Evolutionary conservation across 495 filamentous ascomycete genomes (phyloP), one percentile per base, ranked within the genome.

Genomic region (Lasiosphaeria ovina): DNA sequence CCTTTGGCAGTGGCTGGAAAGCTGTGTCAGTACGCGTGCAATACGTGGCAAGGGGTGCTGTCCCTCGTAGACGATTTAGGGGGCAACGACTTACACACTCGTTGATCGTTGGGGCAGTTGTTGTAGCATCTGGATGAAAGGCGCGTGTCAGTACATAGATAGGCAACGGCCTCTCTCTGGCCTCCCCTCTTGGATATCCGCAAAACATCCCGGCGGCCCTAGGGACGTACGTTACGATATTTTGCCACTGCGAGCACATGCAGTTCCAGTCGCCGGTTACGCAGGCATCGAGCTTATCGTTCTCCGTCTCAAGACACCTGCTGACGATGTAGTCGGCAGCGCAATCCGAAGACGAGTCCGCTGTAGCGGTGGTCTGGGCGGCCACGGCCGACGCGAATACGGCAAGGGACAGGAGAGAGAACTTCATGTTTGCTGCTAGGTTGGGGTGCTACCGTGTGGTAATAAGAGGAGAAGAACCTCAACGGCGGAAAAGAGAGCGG

Each of bases 101-200:
- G 69, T 49, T 55, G 35, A 56, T 80, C 76, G 66, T 76, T 71
- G 57, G 77, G 77, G 68, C 77, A 80, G 76, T 78, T 78, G 72
- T 77, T 74, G 66, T 71, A 80, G 74, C 77, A 79, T 12, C 74
- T 79, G 60, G 24, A 16, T 34, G 40, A 36, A 52, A 6, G 17
- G 31, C 51, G 36, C 10, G 9, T 4, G 11, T 53, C 4, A 35
- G 35, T 52, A 6, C 11, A 11, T 3, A 16, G 6, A 10, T n/a
- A n/a, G 47, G 12, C 47, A 24, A 49, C 8, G 10, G 10, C 24
- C 24, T 24, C 24, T 24, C 24, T 24, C 24, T 24, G 24, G 24
- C 24, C 24, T 24, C 24, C 24, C 24, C 24, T 24, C 24, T 24
- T 24, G 24, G 24, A 24, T 24, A 24, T 24, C 24, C 24, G 24